These are phyloP conservation scores for Avena sativa DNA, from an alignment of 176 grass and related monocot genomes.

Conservation along the genomic window DNA sequence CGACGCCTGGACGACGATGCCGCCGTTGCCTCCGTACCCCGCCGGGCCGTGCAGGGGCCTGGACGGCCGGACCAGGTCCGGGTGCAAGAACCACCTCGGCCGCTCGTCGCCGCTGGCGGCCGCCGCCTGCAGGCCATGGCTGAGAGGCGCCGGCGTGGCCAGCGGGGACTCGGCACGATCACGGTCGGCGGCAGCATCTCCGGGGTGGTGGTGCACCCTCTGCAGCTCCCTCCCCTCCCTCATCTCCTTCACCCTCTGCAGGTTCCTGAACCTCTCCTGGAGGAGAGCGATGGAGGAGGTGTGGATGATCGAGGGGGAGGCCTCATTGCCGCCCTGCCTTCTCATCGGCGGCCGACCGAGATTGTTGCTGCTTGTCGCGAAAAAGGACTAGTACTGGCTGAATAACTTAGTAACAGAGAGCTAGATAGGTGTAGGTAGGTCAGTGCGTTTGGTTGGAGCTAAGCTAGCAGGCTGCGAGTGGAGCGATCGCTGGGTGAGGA, in stretches of 20 bases:
- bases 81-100: slow-evolving; percentile 84
- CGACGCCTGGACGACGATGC: slow-evolving; percentile 15
- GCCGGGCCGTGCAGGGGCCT: slow-evolving; percentile 36
- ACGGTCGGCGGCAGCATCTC: slow-evolving; percentile 24
- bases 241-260: slow-evolving; percentile 93
- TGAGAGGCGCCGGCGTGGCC: slow-evolving; percentile 26
- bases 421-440: slow-evolving; percentile 40
- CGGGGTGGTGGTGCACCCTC: slow-evolving; percentile 46
- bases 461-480: slow-evolving; percentile 27
- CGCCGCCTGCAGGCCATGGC: background rate
- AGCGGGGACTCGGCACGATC: slow-evolving; percentile 17
- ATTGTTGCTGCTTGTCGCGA: too few species aligned
- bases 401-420: slow-evolving; percentile 13
- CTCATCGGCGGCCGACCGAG: slow-evolving; percentile 49
- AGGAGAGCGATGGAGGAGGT: slow-evolving; percentile 94
- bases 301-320: slow-evolving; percentile 56
- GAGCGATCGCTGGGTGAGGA: background rate
- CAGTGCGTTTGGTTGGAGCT: slow-evolving; percentile 34
- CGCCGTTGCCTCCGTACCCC: background rate
- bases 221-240: slow-evolving; percentile 73
- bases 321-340: slow-evolving; percentile 63
- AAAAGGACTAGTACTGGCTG: slow-evolving; percentile 32
- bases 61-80: slow-evolving; percentile 71
- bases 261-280: slow-evolving; percentile 93
- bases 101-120: slow-evolving; percentile 29